Evolutionary conservation across 2,329 filamentous ascomycete genomes (phyloP), one percentile per base, ranked within the genome.

Genomic region (Curvularia eragrostidis): DNA sequence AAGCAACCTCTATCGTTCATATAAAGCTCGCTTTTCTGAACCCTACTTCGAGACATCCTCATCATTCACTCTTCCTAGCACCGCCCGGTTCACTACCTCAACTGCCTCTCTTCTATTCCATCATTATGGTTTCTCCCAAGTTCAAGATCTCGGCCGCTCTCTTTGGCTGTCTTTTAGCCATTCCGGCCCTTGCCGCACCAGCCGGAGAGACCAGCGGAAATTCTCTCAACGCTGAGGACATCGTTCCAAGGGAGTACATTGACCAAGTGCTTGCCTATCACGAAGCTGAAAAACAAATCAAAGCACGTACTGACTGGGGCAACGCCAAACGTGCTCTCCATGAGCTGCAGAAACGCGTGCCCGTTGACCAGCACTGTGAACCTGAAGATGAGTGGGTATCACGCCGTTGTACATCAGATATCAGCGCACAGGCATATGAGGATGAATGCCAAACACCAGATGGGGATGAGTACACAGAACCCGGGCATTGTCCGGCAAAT

Each of bases 171-270:
- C 44, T 48, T 48, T 36, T 48, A 21, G 44, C 28, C 44, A 34
- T 48, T 15, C 18, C 44, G 18, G 28, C 19, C 10, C n/a, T 48
- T 21, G 9, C 28, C n/a, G 44, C 28, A 48, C 44, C 44, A 21
- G 21, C 5, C 9, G 44, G 28, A 21, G 10, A 21, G 19, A 28
- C 34, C 18, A 10, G 28, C n/a, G 44, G n/a, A 32, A 19, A 23
- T 32, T 4, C 44, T 32, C 44, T 34, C 23, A 21, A n/a, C 9
- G 28, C 28, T 34, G 44, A 34, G 19, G 9, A 26, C 18, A 32
- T 48, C 19, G 21, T 48, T 23, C 44, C 18, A 48, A 7, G 28
- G 44, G 44, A 48, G 12, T 48, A 48, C n/a, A 34, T 34, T n/a
- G 18, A 36, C 15, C 12, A 34, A 21, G 44, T 48, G 15, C 28